These are phyloP conservation scores for Plenodomus biglobosus DNA, from an alignment of 2,329 filamentous ascomycete genomes.

Conservation along the genomic window DNA sequence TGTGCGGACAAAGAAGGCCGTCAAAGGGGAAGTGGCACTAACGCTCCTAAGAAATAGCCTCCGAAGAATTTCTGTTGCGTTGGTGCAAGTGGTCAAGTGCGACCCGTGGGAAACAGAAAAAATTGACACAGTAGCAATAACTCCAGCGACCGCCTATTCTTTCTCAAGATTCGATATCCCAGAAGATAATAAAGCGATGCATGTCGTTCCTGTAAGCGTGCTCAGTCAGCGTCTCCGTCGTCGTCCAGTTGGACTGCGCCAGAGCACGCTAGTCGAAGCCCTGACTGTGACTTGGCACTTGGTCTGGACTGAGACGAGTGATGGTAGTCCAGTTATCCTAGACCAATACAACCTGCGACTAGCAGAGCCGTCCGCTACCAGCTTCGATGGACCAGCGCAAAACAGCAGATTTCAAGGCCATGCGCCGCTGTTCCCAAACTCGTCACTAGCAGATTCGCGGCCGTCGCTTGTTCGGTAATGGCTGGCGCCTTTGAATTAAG, in stretches of 20 bases:
- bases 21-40: neutral
- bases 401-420: neutral
- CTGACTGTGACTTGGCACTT: constrained; percentile 21
- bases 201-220: constrained; percentile 19
- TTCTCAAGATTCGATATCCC: neutral
- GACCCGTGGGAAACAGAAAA: neutral
- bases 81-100: neutral
- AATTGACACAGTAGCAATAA: neutral
- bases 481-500: constrained; percentile 7
- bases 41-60: neutral
- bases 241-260: constrained; percentile 28
- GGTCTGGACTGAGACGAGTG: constrained; percentile 29
- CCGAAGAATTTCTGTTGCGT: neutral
- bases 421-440: neutral
- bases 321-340: constrained; percentile 17
- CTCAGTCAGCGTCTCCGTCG: constrained; percentile 20
- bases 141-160: neutral
- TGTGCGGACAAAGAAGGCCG: neutral
- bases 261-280: constrained; percentile 1
- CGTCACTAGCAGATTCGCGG: neutral
- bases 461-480: neutral
- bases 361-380: constrained; percentile 26
- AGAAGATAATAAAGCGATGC: constrained; percentile 5
- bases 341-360: constrained; percentile 20
- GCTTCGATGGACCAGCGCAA: constrained; percentile 23